phyloP scores from a whole-genome alignment of 1,284 basidiomycete genomes.

The Takashimella tepidaria region DNA sequence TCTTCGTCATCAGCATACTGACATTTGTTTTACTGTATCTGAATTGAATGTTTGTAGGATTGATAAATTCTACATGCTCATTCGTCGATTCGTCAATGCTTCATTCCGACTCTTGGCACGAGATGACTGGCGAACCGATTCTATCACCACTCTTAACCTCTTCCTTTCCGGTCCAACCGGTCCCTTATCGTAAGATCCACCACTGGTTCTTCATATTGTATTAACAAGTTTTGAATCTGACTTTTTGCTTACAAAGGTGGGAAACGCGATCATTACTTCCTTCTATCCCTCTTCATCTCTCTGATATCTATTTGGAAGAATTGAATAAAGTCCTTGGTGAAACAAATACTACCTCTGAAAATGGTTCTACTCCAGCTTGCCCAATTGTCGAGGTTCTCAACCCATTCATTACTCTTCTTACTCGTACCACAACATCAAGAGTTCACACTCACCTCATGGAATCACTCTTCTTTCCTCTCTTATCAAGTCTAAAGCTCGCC shows the following conservation, averaged over 20 bases:
- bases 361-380: conserved; percentile 25
- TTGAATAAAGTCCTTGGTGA: conserved; percentile 74
- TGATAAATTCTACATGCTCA: conserved; percentile 95
- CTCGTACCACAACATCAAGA: conserved; percentile 35
- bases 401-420: conserved; percentile 42
- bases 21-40: background rate
- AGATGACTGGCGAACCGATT: conserved; percentile 60
- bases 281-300: conserved; percentile 76
- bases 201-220: background rate
- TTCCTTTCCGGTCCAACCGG: conserved; percentile 62
- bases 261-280: conserved; percentile 68
- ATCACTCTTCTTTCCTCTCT: conserved; percentile 31
- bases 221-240: background rate
- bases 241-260: too few species aligned
- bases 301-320: conserved; percentile 87
- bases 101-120: conserved; percentile 74
- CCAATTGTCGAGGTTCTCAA: conserved; percentile 34
- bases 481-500: conserved; percentile 18
- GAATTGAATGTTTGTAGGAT: conserved; percentile 54
- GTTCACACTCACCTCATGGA: conserved; percentile 40
- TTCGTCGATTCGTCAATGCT: conserved; percentile 79
- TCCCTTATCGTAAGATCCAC: conserved; percentile 64
- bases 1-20: too few species aligned
- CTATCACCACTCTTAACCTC: conserved; percentile 59
- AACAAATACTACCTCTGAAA: conserved; percentile 18